A percentile compares a stretch with the other conserved stretches of the same genome.
Evolutionary conservation across 176 grass and related monocot genomes (phyloP).

Genomic region (Eremochloa ophiuroides): DNA sequence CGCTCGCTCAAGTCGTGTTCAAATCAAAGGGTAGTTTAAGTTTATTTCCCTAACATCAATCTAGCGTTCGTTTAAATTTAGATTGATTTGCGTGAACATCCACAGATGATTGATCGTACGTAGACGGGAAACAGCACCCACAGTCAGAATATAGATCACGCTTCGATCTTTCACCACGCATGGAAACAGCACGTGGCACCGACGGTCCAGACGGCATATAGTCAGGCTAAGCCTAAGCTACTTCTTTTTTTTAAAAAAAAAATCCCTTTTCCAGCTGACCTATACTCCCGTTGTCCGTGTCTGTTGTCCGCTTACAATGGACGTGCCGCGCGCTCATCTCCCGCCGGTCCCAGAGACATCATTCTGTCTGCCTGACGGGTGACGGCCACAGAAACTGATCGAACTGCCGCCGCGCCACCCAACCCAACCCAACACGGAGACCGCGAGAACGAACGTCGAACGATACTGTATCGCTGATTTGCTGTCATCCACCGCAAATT

Average conservation of each 20-base stretch:
- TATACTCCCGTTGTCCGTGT: not conserved
- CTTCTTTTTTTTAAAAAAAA: not conserved
- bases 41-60: not conserved
- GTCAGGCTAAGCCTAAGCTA: not conserved
- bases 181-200: not conserved
- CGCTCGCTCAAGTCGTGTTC: too few relatives aligned
- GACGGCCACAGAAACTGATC: too few relatives aligned
- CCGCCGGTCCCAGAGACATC: not conserved
- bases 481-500: not conserved
- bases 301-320: too few relatives aligned
- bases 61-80: not conserved
- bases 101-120: not conserved
- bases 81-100: too few relatives aligned
- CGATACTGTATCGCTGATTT: too few relatives aligned
- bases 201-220: not conserved
- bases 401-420: too few relatives aligned
- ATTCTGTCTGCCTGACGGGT: not conserved
- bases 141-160: not conserved
- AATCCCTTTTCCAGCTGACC: not conserved
- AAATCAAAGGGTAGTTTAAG: not conserved
- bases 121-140: not conserved
- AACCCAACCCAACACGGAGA: too few relatives aligned
- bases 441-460: too few relatives aligned
- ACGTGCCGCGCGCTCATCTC: too few relatives aligned
- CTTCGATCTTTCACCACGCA: not conserved